Conservation (phyloP, 768 basidiomycete species). For the Trametes coccinea region DNA sequence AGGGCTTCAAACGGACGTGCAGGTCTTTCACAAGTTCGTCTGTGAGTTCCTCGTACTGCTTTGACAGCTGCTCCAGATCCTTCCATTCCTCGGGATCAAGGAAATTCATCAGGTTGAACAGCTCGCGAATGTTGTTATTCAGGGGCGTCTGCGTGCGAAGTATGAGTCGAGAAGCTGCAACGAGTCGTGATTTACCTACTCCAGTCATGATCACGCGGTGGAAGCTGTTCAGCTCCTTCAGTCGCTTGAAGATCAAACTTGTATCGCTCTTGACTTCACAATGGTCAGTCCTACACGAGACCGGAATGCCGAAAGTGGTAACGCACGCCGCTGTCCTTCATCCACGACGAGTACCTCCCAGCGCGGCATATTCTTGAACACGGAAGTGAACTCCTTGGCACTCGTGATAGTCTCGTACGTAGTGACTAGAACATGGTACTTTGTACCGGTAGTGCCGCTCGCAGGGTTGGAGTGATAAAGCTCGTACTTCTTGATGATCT, state of each 20-base stretch:
- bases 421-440: constrained; percentile 88
- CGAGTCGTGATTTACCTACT: constrained; percentile 39
- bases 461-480: constrained; percentile 55
- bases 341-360: constrained; percentile 97
- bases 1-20: constrained; percentile 77
- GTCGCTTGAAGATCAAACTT: constrained; percentile 76
- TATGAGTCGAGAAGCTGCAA: not conserved
- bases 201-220: constrained; percentile 92
- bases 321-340: constrained; percentile 87
- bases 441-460: constrained; percentile 50
- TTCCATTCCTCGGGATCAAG: constrained; percentile 77
- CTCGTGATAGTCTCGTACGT: constrained; percentile 87
- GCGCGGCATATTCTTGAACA: constrained; percentile 81
- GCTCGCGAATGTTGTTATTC: constrained; percentile 95
- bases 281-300: not conserved
- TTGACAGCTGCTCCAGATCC: constrained; percentile 72
- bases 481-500: constrained; percentile 81
- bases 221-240: constrained; percentile 74
- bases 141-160: constrained; percentile 67
- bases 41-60: constrained; percentile 72
- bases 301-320: not conserved
- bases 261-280: constrained; percentile 77
- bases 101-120: constrained; percentile 98
- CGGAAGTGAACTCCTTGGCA: constrained; percentile 62
- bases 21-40: constrained; percentile 81